Evolutionary conservation across 139 green algal species (phyloP), one percentile per base, ranked within the genome.

Genomic region (Picochlorum sp.): DNA sequence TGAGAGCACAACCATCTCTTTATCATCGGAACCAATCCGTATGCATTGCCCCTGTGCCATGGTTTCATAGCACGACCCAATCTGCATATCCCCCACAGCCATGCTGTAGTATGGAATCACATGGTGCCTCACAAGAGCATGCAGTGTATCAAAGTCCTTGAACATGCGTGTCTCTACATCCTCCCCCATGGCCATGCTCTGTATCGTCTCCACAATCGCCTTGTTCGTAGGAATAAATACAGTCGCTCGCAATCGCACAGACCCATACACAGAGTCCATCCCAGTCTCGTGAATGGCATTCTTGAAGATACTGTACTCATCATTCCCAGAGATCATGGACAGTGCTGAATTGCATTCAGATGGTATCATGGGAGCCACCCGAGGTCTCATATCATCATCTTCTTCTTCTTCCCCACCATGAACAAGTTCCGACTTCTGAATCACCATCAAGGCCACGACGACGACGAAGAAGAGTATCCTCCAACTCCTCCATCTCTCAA

Each of bases 81-180:
- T 50, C n/a, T 26, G 6, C 23, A 59, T 20, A 13, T 61, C 30
- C 3, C 21, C 44, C 24, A 50, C 24, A n/a, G n/a, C 28, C 37
- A 67, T 11, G 24, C 24, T 66, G 30, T 52, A 56, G 26, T 37
- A 49, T 38, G 69, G 69, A 15, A 70, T 30, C 4, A 75, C 62
- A 57, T 75, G 69, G 69, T 75, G 66, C 50, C 56, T 70, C 11
- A 75, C 58, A 23, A 75, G 24, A 45, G 54, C 37, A 8, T 4
- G 13, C 8, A 51, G 59, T 16, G 18, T 31, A 63, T 21, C 23
- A 34, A 67, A 18, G 56, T 28, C 24, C 6, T 34, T 68, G 47
- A 57, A 30, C 34, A 63, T 0, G 1, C 34, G 16, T 52, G 16
- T 41, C 34, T 41, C 34, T 41, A 11, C 34, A 14, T 41, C 34